These are phyloP conservation scores for Phaffia rhodozyma DNA, from an alignment of 1,284 basidiomycete genomes.

Conservation along the genomic window DNA sequence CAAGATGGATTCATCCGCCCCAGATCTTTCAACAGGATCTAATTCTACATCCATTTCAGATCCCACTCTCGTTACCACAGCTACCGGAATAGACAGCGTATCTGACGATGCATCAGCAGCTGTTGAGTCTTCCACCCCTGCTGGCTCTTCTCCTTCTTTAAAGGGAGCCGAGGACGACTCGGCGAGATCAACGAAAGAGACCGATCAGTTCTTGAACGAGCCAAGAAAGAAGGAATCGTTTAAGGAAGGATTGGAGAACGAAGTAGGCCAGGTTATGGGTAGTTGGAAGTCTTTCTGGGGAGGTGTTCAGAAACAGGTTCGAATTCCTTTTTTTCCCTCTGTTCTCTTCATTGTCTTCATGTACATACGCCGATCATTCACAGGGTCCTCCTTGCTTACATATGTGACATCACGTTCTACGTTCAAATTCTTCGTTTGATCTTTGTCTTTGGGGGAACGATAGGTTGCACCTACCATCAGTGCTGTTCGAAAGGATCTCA, in stretches of 20 bases:
- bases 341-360: constrained; percentile 2
- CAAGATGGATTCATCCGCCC: too few species aligned
- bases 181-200: too few species aligned
- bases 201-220: not conserved
- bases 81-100: too few species aligned
- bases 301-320: constrained; percentile 70
- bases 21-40: too few species aligned
- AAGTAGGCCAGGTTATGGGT: constrained; percentile 72
- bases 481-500: constrained; percentile 61
- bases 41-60: too few species aligned
- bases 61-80: too few species aligned
- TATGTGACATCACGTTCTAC: not conserved
- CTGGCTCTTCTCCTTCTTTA: too few species aligned
- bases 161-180: too few species aligned
- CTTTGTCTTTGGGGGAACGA: not conserved
- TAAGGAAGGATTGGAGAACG: constrained; percentile 49
- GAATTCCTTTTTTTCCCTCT: constrained; percentile 24
- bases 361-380: not conserved
- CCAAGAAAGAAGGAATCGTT: constrained; percentile 3
- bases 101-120: too few species aligned
- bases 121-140: too few species aligned
- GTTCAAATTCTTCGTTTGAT: not conserved
- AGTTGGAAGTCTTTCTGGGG: constrained; percentile 79
- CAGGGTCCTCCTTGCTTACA: constrained; percentile 6
- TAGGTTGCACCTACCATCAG: constrained; percentile 64